Evolutionary conservation across 306 rosid species (phyloP), one percentile per base, ranked within the genome.

Genomic region (Cicer judaicum): DNA sequence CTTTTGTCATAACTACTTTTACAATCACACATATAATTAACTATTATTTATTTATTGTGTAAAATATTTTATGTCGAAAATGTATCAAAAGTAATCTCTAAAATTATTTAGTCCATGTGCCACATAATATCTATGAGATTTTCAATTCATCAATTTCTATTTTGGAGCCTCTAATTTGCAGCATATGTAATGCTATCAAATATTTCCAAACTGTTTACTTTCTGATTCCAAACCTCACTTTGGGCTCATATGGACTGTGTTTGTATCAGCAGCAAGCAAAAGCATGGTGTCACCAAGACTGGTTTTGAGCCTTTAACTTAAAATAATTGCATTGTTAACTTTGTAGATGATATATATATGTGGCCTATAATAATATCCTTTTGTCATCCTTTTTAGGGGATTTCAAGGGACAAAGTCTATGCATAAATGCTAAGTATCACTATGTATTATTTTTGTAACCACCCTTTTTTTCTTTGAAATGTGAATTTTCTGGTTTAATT

Each of bases 401-500:
- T 68, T 66, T 59, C 75, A 80, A 73, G 59, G 71, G 79, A 59
- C 76, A 80, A 67, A 59, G 14, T 74, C 49, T 59, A 5, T 55
- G 74, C 39, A 43, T n/a, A 61, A 46, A 61, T 64, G 16, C 71
- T 39, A 10, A 74, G 49, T 66, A 50, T 66, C 63, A 57, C 44
- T 47, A 29, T 68, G 16, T 2, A 46, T 12, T 77, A 18, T 68
- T 63, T 8, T 0, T 40, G 39, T 42, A 49, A 75, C 66, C 72
- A 47, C 42, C 15, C 24, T 53, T 74, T 68, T 13, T 60, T 29
- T 44, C 29, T 41, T 41, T 80, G 7, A 5, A 52, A 5, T 53
- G 62, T 69, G 73, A 75, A 48, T 38, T 50, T 21, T 61, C 61
- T 80, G n/a, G 15, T 57, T 68, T 60, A 76, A 29, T 68, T 77